A percentile compares a stretch with the other conserved stretches of the same genome.
These are phyloP conservation scores for Ilex asprella DNA, from an alignment of 257 asterid genomes.

Conservation along the genomic window DNA sequence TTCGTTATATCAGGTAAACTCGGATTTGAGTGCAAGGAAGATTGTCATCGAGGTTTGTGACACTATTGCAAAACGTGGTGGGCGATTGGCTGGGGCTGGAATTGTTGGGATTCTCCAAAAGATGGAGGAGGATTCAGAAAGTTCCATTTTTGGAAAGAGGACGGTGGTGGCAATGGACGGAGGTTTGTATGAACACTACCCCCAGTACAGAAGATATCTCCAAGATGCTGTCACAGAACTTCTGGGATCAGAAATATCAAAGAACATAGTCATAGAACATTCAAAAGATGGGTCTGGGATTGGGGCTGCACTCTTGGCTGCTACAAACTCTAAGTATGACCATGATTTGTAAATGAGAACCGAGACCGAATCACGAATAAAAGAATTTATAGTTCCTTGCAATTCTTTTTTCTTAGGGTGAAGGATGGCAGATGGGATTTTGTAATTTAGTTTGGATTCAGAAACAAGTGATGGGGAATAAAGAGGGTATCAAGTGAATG, in stretches of 20 bases:
- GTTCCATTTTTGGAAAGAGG: conserved; percentile 51
- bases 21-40: conserved; percentile 36
- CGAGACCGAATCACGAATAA: neutral
- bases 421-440: too few species aligned
- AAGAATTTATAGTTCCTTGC: neutral
- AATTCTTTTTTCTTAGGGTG: neutral
- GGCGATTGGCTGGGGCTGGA: conserved; percentile 80
- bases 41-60: conserved; percentile 47
- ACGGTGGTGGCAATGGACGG: conserved; percentile 90
- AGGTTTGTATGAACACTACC: conserved; percentile 70
- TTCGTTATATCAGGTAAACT: conserved; percentile 29
- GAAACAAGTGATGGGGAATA: neutral
- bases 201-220: conserved; percentile 54
- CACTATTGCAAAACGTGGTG: conserved; percentile 61
- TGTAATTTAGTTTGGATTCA: neutral
- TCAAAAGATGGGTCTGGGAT: conserved; percentile 81
- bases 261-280: conserved; percentile 53
- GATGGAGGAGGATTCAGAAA: conserved; percentile 62
- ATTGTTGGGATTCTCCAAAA: conserved; percentile 69
- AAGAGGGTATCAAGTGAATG: neutral
- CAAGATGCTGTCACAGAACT: conserved; percentile 60
- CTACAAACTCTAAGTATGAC: conserved; percentile 57
- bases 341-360: conserved; percentile 22
- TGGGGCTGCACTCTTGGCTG: conserved; percentile 87
- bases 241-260: conserved; percentile 44